Conservation (phyloP, 2,329 filamentous ascomycete species). For the Lasiodiplodia theobromae region DNA sequence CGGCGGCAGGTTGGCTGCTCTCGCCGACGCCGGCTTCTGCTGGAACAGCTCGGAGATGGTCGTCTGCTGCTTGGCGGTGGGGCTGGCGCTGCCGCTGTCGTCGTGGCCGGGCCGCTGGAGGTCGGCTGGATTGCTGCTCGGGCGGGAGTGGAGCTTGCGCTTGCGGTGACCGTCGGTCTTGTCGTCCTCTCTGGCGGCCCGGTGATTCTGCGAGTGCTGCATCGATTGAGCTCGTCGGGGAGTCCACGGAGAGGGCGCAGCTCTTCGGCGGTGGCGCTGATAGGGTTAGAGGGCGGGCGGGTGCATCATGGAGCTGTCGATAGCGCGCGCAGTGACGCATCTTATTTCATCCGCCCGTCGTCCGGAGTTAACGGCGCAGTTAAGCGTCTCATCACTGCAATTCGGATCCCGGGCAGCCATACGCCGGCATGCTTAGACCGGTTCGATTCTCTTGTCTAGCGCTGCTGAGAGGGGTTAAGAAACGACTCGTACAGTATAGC, state of each 20-base stretch:
- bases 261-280: conserved; percentile 24
- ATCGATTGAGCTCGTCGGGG: conserved; percentile 24
- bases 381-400: conserved; percentile 6
- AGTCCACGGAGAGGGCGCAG: conserved; percentile 12
- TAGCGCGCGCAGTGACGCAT: conserved; percentile 22
- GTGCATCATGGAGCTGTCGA: conserved; percentile 6
- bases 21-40: conserved; percentile 37
- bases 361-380: conserved; percentile 20
- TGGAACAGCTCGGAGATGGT: conserved; percentile 55
- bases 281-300: conserved; percentile 18
- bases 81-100: conserved; percentile 14
- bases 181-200: conserved; percentile 28
- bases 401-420: neutral
- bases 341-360: conserved; percentile 24
- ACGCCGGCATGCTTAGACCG: conserved; percentile 18
- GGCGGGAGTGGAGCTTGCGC: conserved; percentile 30
- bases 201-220: conserved; percentile 27
- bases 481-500: conserved; percentile 19
- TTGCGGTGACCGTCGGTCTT: conserved; percentile 29
- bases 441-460: conserved; percentile 20
- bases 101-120: conserved; percentile 1
- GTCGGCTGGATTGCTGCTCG: conserved; percentile 9
- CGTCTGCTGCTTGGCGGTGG: conserved; percentile 43
- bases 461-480: conserved; percentile 23
- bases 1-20: conserved; percentile 37